A percentile compares a stretch with the other conserved stretches of the same genome.
phyloP scores from a whole-genome alignment of 495 filamentous ascomycete species.

The Xylaria curta region DNA sequence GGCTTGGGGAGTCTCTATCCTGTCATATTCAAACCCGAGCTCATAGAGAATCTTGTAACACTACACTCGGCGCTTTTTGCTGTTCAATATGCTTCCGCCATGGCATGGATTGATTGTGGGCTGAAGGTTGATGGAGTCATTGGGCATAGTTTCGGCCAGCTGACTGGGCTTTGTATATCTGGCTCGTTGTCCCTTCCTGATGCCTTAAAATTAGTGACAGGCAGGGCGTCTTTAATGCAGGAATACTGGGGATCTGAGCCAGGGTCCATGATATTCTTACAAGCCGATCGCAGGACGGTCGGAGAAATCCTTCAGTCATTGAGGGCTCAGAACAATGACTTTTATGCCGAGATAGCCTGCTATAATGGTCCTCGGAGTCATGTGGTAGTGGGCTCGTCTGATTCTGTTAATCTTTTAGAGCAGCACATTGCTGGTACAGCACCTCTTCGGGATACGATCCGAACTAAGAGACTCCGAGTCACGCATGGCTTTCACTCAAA shows the following conservation, averaged over 20 bases:
- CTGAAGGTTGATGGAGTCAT: constrained; percentile 46
- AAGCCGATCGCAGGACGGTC: constrained; percentile 30
- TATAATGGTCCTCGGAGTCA: constrained; percentile 46
- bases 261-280: constrained; percentile 57
- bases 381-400: constrained; percentile 40
- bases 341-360: constrained; percentile 48
- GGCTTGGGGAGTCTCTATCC: constrained; percentile 54
- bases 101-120: constrained; percentile 57
- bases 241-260: constrained; percentile 54
- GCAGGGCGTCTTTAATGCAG: constrained; percentile 53
- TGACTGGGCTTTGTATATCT: constrained; percentile 51
- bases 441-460: constrained; percentile 22
- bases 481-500: constrained; percentile 56
- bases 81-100: constrained; percentile 57
- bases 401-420: constrained; percentile 34
- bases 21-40: constrained; percentile 50
- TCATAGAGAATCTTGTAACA: constrained; percentile 48
- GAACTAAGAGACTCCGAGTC: constrained; percentile 39
- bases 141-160: constrained; percentile 63
- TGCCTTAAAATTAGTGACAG: constrained; percentile 48
- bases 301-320: constrained; percentile 23
- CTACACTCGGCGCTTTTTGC: constrained; percentile 56
- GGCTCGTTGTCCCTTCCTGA: constrained; percentile 37
- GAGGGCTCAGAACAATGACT: not conserved
- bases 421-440: constrained; percentile 10